Evolutionary conservation across 257 asterid species (phyloP), one percentile per base, ranked within the genome.

Genomic region (Nicotiana attenuata): DNA sequence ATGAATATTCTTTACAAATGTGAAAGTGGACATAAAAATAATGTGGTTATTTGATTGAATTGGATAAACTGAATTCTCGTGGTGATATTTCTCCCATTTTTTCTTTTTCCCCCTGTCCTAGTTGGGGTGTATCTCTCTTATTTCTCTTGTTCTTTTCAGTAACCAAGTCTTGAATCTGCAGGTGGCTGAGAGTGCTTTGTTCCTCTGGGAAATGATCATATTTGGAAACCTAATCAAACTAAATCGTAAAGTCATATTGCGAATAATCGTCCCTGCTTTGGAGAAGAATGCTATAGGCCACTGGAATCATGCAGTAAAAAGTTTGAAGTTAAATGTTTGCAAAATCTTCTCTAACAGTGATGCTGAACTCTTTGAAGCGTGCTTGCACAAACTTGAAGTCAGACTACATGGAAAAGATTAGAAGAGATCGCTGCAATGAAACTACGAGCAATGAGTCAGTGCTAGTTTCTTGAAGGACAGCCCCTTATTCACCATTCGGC

Each of bases 141-240:
- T 75, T 28, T 47, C 16, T 47, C 67, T 7, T 24, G 5, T 66
- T 59, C 26, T 78, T 11, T 29, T 55, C 22, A 29, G 16, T 17
- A 24, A 10, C 19, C 35, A 24, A 63, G 1, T 24, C 35, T 75
- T 79, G 82, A 82, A 66, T 22, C 68, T 33, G 59, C 89, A 92
- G 97, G 97, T 92, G 81, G 97, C 97, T 14, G 97, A 90, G 88
- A 88, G 97, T 85, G 92, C 93, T 35, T 91, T 92, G 76, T 89
- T 92, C 83, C 78, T 92, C 60, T 92, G 97, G 97, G 89, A 92
- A 92, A 92, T 2, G 90, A 89, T 68, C 97, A 89, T 65, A 85
- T 92, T 92, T 1, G 94, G 86, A 85, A 90, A 84, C 82, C 84
- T 92, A 78, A 92, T 92, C 89, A 92, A 91, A 80, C 94, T 89